Evolutionary conservation across 2,329 filamentous ascomycete species (phyloP), one percentile per base, ranked within the genome.

Genomic region (Xylariaceae sp.): DNA sequence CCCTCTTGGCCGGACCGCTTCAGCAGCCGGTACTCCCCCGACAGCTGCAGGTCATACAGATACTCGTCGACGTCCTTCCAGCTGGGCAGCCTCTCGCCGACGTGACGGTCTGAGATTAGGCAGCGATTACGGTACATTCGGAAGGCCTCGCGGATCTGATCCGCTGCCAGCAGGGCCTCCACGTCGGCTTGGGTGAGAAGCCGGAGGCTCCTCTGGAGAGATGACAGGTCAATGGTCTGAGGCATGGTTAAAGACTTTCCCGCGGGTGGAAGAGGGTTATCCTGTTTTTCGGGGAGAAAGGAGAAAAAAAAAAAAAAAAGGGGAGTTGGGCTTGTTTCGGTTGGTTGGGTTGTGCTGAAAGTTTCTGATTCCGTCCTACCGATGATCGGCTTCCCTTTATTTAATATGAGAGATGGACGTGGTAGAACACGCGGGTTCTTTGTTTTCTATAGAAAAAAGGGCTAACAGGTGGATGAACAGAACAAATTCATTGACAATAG

Each of bases 61-160:
- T 32, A 55, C 27, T 27, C 48, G 34, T 57, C 55, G 1, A 57
- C 52, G 3, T 45, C 52, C 12, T 55, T 54, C 55, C 55, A 57
- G 30, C 52, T 41, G 3, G 55, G 55, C 9, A 57, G 19, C 4
- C 11, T 1, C 11, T 30, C 35, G 11, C 35, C 34, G 2, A 4
- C 8, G 11, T 1, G 30, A 3, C n/a, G 41, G 2, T 7, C 2
- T 4, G 55, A 46, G 29, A 50, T 39, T 8, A 57, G 55, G 6
- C 51, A 57, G 5, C 55, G 47, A 19, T 57, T 57, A 9, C 40
- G 44, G 27, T 48, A 57, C 12, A 44, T 11, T 2, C 52, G 43
- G 37, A 49, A 55, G 6, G 51, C 47, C 26, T 57, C 55, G 2
- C 30, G 50, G 1, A 57, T 8, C 12, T 30, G 30, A 4, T 46